Evolutionary conservation across 164 flowering plant genomes (phyloP), one percentile per base, ranked within the genome.

Genomic region (Pachysandra terminalis): DNA sequence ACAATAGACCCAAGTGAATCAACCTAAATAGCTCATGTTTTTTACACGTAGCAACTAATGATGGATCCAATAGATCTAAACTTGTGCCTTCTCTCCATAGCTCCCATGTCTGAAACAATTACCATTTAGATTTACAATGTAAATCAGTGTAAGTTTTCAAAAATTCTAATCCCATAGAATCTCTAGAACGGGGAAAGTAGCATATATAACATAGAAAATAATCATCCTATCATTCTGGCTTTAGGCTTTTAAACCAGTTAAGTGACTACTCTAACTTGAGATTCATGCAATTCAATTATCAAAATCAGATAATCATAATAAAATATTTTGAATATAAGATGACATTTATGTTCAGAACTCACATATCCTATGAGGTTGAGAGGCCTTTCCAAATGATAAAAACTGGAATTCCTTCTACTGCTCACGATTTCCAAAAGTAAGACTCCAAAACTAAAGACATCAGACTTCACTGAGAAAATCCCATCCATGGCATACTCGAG

Each of bases 371-470:
- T 35, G 22, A 79, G 79, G 59, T 67, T 75, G 40, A 70, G 69
- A 13, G 66, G 65, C 22, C 37, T 71, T 2, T 70, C 70, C 4
- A 67, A 15, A 23, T 70, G 70, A 26, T 70, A 21, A 25, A 37
- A 48, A 15, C 69, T 54, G 19, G 56, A 61, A 19, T 74, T 80
- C 56, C 37, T 80, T 52, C 13, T 75, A 1, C 78, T 57, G 10
- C 73, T 69, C 19, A 75, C 48, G 17, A 78, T 78, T 60, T 78
- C 81, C 27, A 79, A 57, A 51, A 79, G 40, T 19, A 80, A 32
- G 13, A 80, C 71, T 10, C 81, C 83, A 63, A 77, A 77, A 59
- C 79, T 77, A 57, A 68, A 75, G 5, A 75, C 69, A 59, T 77
- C 81, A 0, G 77, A 59, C 49, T 75, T 77, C 4, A 58, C 56